These are phyloP conservation scores for Spiraea crenata DNA, from an alignment of 331 rosid genomes.

Conservation along the genomic window DNA sequence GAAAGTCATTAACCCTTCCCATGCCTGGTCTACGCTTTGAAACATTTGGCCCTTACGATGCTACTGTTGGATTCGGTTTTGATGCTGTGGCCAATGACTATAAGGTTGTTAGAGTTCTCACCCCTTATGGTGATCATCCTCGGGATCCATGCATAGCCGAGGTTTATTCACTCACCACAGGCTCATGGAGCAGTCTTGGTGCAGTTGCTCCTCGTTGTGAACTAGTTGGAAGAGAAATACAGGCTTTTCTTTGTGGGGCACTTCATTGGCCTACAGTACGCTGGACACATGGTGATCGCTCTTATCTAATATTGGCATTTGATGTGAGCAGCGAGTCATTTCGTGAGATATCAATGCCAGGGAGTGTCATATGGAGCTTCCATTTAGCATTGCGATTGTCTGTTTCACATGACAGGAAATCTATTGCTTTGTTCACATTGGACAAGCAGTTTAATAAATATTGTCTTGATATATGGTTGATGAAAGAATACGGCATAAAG, in stretches of 20 bases:
- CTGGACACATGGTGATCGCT: neutral
- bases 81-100: constrained; percentile 25
- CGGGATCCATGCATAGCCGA: no score
- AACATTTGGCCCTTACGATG: neutral
- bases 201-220: no score
- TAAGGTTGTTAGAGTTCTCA: constrained; percentile 11
- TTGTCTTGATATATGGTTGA: constrained; percentile 2
- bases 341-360: constrained; percentile 19
- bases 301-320: constrained; percentile 25
- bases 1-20: constrained; percentile 26
- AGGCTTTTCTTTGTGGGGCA: constrained; percentile 19
- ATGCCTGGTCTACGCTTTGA: neutral
- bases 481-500: neutral
- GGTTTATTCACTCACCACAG: no score
- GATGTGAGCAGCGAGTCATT: constrained; percentile 21
- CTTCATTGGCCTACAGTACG: constrained; percentile 28
- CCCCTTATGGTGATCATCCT: no score
- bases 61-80: constrained; percentile 24
- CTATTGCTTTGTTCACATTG: neutral
- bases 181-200: no score
- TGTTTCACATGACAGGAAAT: neutral
- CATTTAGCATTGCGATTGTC: neutral
- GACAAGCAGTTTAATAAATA: neutral
- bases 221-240: no score
- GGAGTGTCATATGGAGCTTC: neutral